A percentile compares a stretch with the other conserved stretches of the same genome.
Conservation (phyloP, 805 yeast genomes). For the Candida silvatica region DNA sequence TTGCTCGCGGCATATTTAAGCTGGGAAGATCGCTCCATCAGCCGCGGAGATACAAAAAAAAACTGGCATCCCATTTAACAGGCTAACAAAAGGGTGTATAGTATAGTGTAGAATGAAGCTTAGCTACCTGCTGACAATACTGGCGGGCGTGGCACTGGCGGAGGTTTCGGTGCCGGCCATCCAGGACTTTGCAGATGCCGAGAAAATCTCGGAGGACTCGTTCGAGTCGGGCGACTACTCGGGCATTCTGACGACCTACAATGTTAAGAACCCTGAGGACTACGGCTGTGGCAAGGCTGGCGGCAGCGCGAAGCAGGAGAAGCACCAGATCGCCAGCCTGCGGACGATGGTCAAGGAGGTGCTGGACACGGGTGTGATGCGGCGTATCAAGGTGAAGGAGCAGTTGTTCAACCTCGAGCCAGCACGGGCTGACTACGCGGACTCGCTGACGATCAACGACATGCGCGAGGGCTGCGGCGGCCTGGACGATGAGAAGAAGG, state of each 20-base stretch:
- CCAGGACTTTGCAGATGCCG: not conserved
- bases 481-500: not conserved
- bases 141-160: not conserved
- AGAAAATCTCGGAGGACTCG: not conserved
- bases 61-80: no score
- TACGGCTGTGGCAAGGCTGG: not conserved
- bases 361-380: not conserved
- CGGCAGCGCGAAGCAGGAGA: slow-evolving; percentile 1
- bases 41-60: no score
- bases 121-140: no score
- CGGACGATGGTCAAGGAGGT: not conserved
- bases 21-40: no score
- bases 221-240: slow-evolving; percentile 1
- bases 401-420: slow-evolving; percentile 2
- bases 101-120: no score
- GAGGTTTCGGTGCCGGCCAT: not conserved
- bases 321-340: slow-evolving; percentile 2
- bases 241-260: not conserved
- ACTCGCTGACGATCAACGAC: not conserved
- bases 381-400: slow-evolving; percentile 1
- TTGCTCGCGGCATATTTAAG: no score
- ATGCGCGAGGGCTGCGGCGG: slow-evolving; percentile 1
- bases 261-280: not conserved
- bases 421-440: not conserved
- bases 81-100: no score